Base-by-base conservation (phyloP, 2,329 filamentous ascomycete species). In the Botrytis elliptica region DNA sequence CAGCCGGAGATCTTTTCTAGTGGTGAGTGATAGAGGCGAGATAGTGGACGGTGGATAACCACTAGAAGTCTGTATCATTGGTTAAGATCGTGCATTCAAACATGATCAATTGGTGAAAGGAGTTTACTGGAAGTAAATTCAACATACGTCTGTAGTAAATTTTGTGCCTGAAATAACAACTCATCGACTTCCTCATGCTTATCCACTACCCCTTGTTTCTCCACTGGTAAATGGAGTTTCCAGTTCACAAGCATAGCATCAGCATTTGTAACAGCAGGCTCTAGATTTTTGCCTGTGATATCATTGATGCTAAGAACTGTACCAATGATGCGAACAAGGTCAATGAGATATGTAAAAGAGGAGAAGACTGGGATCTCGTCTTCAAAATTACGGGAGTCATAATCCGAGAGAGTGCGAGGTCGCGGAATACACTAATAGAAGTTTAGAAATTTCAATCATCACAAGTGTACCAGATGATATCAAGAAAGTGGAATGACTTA, bases 221-320 rank as follows among this genome's bases (percentile, higher is more conserved):
- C 83, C 46, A 79, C 79, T 4, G 83, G 83, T 14, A 84, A 76
- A 57, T 82, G 81, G 44, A 83, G 78, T 33, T 82, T 76, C 81
- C 83, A 84, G 71, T 82, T 82, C 49, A 82, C 81, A 22, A 84
- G 79, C 68, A 79, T 81, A 8, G 82, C 80, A 72, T 84, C 83
- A 40, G 81, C 81, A 67, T 82, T 80, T 36, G 81, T 78, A 44
- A 81, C 77, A 78, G 67, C 79, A 77, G 46, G 25, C 59, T 78
- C 77, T 14, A 78, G 68, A 14, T 79, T 76, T 59, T 79, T 77
- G 38, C 73, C 67, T 16, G 73, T 79, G 20, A 79, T 74, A 25
- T 77, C 75, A 63, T 79, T 79, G 10, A 82, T 77, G 18, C 79
- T 71, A 22, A 82, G 77, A 33, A 84, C 74, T 49, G 81, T 80